phyloP scores from a whole-genome alignment of 192 early-diverging fungal species.

The Thamnidium elegans region DNA sequence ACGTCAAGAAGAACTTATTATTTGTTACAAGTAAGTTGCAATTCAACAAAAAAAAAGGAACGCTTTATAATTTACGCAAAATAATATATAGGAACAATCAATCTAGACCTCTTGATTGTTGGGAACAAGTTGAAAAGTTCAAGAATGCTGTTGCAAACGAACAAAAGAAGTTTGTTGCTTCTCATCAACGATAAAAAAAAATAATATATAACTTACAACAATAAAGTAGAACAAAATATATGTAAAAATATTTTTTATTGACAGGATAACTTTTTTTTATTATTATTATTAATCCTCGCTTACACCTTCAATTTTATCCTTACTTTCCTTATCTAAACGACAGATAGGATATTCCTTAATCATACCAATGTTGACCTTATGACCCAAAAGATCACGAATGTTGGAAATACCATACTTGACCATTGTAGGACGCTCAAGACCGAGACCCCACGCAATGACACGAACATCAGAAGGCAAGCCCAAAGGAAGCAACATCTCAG shows the following conservation, averaged over 20 bases:
- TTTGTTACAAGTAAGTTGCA: conserved; percentile 24
- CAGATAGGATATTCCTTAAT: conserved; percentile 87
- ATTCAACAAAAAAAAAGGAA: no score
- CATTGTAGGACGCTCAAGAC: conserved; percentile 97
- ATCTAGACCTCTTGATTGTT: conserved; percentile 26
- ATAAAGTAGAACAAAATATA: no score
- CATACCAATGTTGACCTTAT: conserved; percentile 90
- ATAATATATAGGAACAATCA: conserved; percentile 11
- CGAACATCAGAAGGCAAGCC: conserved; percentile 92
- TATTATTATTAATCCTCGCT: conserved; percentile 26
- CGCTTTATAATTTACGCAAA: no score
- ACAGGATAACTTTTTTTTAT: neutral
- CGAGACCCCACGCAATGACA: conserved; percentile 97
- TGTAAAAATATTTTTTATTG: neutral
- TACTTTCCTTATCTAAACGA: conserved; percentile 87
- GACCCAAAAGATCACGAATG: conserved; percentile 93
- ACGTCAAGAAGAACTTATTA: conserved; percentile 27
- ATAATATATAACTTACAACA: no score
- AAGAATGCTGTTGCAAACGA: conserved; percentile 26
- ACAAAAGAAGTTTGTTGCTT: conserved; percentile 24
- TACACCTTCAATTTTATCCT: conserved; percentile 47
- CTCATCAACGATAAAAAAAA: conserved; percentile 2
- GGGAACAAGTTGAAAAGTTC: conserved; percentile 27
- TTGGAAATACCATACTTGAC: conserved; percentile 94
- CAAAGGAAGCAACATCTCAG: conserved; percentile 95